Base-by-base conservation (phyloP, 2,329 filamentous ascomycete species). In the Chaetomium globosum region DNA sequence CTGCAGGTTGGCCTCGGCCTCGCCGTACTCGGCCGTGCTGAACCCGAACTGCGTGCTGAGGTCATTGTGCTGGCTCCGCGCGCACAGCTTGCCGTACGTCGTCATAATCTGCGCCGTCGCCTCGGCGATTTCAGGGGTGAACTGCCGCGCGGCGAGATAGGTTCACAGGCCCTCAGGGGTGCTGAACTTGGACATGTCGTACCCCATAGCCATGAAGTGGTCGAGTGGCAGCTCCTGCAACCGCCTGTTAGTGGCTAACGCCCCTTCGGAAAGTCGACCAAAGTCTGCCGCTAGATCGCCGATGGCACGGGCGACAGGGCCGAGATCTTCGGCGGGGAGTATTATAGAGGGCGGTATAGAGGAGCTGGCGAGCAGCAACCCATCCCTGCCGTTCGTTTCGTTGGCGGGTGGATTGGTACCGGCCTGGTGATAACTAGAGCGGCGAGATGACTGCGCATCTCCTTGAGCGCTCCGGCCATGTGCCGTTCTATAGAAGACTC, bases 11-110 rank as follows among this genome's bases (percentile, higher is more conserved):
- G 72, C 75, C 63, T 86, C 83, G 13, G 84, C 84, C 72, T 88
- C 85, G 66, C 83, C 79, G 72, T 87, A 87, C 76, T 86, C 82
- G 70, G 82, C 76, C n/a, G 83, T 72, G 64, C 80, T 84, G 74
- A 83, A 87, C 8, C 73, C 74, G 46, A 75, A 74, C 0, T 74
- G 75, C 2, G 68, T 67, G 68, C 74, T 74, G 9, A 77, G 67
- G 51, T 76, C 73, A 46, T 77, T 75, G 61, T 76, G 77, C 67
- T 78, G 78, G 63, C 75, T 71, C 21, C 77, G 74, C 3, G 75
- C 73, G 7, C 72, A 73, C 39, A 77, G 73, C 69, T 73, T 76
- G 67, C 76, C 76, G 65, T 78, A 78, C 75, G 71, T 83, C 80
- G 66, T 81, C 80, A 74, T 81, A 77, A 87, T 78, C 9, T 77